These are phyloP conservation scores for Elongisporangium undulatum DNA, from an alignment of 352 stramenopile species.

Conservation along the genomic window DNA sequence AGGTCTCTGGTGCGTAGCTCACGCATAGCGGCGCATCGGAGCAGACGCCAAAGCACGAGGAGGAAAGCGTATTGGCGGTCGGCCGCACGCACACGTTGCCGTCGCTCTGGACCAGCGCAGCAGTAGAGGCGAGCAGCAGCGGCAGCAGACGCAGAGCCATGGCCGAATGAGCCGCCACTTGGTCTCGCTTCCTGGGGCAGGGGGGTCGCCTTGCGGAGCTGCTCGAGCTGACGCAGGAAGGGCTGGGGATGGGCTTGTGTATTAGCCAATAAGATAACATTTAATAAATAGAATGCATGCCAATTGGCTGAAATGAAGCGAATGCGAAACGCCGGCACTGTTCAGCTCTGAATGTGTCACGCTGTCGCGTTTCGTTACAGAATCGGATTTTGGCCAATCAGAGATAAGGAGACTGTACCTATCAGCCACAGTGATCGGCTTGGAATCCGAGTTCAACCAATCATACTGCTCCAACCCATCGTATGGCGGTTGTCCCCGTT, in stretches of 20 bases:
- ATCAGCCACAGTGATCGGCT: not conserved
- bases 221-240: not conserved
- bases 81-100: constrained; percentile 27
- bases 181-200: not conserved
- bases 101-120: not conserved
- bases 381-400: not conserved
- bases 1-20: constrained; percentile 43
- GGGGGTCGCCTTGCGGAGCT: not conserved
- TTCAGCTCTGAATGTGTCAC: not conserved
- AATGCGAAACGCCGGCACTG: not conserved
- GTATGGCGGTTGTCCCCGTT: not conserved
- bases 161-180: not conserved
- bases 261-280: not conserved
- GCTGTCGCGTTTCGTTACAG: not conserved
- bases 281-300: not conserved
- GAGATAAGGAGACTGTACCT: not conserved
- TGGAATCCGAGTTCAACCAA: not conserved
- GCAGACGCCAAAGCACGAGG: constrained; percentile 49
- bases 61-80: constrained; percentile 50
- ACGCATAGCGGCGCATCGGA: constrained; percentile 39
- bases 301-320: not conserved
- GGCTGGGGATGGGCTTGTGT: not conserved
- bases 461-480: not conserved
- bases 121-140: not conserved
- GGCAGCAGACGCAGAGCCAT: not conserved